phyloP scores from a whole-genome alignment of 345 rosid genomes.

The Eucalyptus pumila region DNA sequence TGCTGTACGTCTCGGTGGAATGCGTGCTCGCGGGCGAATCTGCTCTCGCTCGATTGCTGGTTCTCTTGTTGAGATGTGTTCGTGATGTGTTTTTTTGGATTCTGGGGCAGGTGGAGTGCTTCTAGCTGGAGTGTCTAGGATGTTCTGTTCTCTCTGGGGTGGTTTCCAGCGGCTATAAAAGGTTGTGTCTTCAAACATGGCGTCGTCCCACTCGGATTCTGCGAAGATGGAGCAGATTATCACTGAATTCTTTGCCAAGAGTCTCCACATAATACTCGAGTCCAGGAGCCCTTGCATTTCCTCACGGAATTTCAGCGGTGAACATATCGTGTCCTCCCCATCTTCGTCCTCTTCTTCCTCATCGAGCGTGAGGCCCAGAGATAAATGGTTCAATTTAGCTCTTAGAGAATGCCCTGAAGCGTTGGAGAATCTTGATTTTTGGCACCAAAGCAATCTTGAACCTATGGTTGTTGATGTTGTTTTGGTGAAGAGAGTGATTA shows the following conservation, averaged over 20 bases:
- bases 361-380: conserved; percentile 72
- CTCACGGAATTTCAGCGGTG: conserved; percentile 73
- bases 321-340: conserved; percentile 62
- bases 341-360: conserved; percentile 75
- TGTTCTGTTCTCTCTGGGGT: background rate
- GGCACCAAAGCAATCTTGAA: conserved; percentile 58
- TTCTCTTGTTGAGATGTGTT: background rate
- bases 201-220: conserved; percentile 38
- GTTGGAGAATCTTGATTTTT: conserved; percentile 66
- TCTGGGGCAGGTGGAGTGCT: background rate
- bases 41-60: background rate
- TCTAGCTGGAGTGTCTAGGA: background rate
- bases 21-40: background rate
- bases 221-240: conserved; percentile 81
- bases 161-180: background rate
- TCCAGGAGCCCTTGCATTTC: conserved; percentile 81
- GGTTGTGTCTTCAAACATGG: background rate
- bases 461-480: conserved; percentile 83
- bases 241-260: conserved; percentile 82
- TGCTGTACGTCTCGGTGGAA: background rate
- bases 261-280: conserved; percentile 83
- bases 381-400: conserved; percentile 91
- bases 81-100: background rate
- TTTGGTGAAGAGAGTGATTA: conserved; percentile 44
- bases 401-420: conserved; percentile 87